These are phyloP conservation scores for Salix dunnii DNA, from an alignment of 345 rosid species.

Conservation along the genomic window DNA sequence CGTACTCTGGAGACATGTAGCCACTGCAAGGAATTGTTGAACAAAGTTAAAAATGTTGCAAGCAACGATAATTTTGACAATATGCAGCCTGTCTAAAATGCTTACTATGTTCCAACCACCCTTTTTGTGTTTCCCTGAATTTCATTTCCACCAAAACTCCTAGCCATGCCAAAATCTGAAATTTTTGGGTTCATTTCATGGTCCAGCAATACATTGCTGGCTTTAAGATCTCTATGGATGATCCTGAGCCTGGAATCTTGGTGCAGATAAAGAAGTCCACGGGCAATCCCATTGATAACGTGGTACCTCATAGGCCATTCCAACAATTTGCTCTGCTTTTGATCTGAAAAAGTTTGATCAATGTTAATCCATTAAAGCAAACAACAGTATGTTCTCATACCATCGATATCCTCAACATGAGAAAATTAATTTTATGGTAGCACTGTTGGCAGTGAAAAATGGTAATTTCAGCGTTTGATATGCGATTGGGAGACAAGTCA, in stretches of 20 bases:
- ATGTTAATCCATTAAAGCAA: neutral
- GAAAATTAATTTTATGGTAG: neutral
- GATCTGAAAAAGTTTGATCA: slow-evolving; percentile 10
- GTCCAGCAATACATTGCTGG: slow-evolving; percentile 34
- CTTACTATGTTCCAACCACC: slow-evolving; percentile 54
- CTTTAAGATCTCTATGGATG: slow-evolving; percentile 35
- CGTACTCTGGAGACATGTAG: slow-evolving; percentile 41
- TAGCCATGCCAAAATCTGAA: slow-evolving; percentile 40
- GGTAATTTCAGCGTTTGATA: neutral
- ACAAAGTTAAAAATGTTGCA: neutral
- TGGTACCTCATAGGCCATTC: slow-evolving; percentile 32
- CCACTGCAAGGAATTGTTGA: slow-evolving; percentile 16
- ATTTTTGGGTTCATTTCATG: slow-evolving; percentile 40
- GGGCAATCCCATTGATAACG: slow-evolving; percentile 39
- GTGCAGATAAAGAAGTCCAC: slow-evolving; percentile 43
- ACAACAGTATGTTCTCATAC: neutral
- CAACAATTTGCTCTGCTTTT: slow-evolving; percentile 15
- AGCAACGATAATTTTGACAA: neutral
- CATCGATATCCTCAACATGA: neutral
- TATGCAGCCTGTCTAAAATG: neutral
- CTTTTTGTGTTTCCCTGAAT: slow-evolving; percentile 32
- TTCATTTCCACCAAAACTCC: slow-evolving; percentile 33
- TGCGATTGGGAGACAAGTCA: neutral
- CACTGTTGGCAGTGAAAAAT: neutral
- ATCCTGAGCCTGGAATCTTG: slow-evolving; percentile 41